A percentile compares a stretch with the other conserved stretches of the same genome.
Conservation (phyloP, 2,329 filamentous ascomycete species). For the Trichoderma harzianum region DNA sequence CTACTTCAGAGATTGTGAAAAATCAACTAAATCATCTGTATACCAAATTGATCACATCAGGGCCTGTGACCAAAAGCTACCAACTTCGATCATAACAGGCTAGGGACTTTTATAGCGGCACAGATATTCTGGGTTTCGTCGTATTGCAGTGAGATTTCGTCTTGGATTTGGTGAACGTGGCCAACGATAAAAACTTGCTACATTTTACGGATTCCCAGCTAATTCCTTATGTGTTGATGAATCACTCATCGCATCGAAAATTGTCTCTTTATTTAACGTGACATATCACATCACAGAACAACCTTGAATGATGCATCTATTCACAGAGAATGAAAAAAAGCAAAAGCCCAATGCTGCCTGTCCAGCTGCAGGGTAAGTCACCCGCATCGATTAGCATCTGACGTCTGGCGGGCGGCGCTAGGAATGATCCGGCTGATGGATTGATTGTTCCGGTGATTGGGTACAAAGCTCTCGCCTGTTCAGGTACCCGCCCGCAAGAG, state of each 20-base stretch:
- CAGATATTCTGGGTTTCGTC: neutral
- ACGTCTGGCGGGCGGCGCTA: neutral
- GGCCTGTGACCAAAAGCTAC: no score
- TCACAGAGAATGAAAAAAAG: neutral
- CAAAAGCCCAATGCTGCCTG: neutral
- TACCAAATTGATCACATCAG: neutral
- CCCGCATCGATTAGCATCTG: neutral
- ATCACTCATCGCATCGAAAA: neutral
- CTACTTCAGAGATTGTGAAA: neutral
- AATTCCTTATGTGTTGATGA: neutral
- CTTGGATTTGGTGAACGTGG: neutral
- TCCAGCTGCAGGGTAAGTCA: neutral
- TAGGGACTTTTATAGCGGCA: neutral
- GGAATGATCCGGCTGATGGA: conserved; percentile 13
- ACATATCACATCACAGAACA: neutral
- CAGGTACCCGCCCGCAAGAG: conserved; percentile 7
- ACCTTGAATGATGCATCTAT: neutral
- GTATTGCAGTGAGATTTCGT: neutral
- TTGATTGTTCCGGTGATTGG: neutral
- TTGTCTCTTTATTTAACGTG: neutral
- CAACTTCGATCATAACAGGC: no score
- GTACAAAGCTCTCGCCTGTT: neutral
- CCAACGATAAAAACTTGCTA: neutral
- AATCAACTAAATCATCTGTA: neutral
- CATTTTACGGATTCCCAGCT: neutral